Percentiles rank a stretch among this genome's conserved stretches.
These are phyloP conservation scores for Wickerhamomyces silvicola DNA, from an alignment of 805 yeast genomes.

Conservation along the genomic window DNA sequence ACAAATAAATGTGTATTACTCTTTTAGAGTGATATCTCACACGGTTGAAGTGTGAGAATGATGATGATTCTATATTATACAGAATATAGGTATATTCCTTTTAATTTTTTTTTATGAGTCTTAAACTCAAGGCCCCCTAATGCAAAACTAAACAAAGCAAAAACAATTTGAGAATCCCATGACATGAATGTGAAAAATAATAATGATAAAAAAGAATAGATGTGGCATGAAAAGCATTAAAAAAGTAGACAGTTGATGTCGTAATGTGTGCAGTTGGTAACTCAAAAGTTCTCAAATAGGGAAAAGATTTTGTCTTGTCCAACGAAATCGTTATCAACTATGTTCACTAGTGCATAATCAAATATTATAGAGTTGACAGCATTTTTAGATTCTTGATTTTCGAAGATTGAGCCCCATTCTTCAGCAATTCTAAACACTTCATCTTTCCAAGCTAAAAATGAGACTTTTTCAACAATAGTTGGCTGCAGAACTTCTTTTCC, in stretches of 20 bases:
- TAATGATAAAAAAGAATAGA: not conserved
- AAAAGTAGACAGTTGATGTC: constrained; percentile 8
- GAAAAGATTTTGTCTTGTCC: constrained; percentile 52
- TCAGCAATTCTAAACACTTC: constrained; percentile 79
- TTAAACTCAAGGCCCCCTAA: constrained; percentile 1
- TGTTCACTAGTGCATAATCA: constrained; percentile 70
- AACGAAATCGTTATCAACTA: constrained; percentile 82
- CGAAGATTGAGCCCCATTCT: constrained; percentile 67
- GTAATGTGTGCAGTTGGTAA: not conserved
- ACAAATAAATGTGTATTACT: not conserved
- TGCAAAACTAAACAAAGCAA: constrained; percentile 1
- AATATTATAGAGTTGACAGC: constrained; percentile 40
- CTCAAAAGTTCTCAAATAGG: constrained; percentile 33
- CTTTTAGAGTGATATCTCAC: not conserved
- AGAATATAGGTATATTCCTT: not conserved
- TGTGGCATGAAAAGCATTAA: constrained; percentile 4
- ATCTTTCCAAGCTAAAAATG: constrained; percentile 96
- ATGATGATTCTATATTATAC: not conserved
- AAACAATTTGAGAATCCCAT: constrained; percentile 5
- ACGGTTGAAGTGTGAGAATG: constrained; percentile 3
- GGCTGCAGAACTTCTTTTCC: constrained; percentile 94
- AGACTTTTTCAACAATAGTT: constrained; percentile 86
- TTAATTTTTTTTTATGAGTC: not conserved
- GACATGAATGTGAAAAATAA: not conserved
- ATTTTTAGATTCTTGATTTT: constrained; percentile 27